Conservation (phyloP, 2,329 filamentous ascomycete species). For the Colletotrichum eremochloae region DNA sequence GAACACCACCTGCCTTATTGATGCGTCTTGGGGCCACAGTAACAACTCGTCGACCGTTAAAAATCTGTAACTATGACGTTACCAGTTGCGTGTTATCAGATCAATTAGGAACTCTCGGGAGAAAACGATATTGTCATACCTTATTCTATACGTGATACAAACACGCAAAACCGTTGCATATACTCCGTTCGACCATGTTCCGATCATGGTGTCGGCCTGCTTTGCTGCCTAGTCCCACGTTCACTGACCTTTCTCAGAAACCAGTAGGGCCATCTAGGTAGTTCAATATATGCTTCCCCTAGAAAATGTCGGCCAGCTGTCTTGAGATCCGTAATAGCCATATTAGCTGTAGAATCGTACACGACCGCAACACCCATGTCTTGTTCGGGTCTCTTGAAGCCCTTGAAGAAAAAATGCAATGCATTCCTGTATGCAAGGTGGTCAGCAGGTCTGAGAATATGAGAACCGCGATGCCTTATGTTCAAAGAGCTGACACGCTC, state of each 20-base stretch:
- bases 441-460: background rate
- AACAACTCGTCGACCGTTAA: too few relatives aligned
- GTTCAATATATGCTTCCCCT: background rate
- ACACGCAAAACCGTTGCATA: too few relatives aligned
- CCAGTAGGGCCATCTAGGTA: background rate
- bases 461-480: background rate
- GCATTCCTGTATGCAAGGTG: background rate
- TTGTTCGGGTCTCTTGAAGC: background rate
- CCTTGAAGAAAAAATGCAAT: background rate
- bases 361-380: background rate
- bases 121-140: background rate
- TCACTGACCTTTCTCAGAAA: too few relatives aligned
- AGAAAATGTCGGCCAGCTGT: background rate
- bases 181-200: too few relatives aligned
- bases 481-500: background rate
- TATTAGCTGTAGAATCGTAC: background rate
- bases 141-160: background rate
- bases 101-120: too few relatives aligned
- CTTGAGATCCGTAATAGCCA: background rate
- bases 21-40: too few relatives aligned
- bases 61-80: too few relatives aligned
- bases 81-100: too few relatives aligned
- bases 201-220: too few relatives aligned
- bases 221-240: too few relatives aligned
- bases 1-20: too few relatives aligned